phyloP scores from a whole-genome alignment of 2,329 filamentous ascomycete genomes.

The Bertia moriformis region DNA sequence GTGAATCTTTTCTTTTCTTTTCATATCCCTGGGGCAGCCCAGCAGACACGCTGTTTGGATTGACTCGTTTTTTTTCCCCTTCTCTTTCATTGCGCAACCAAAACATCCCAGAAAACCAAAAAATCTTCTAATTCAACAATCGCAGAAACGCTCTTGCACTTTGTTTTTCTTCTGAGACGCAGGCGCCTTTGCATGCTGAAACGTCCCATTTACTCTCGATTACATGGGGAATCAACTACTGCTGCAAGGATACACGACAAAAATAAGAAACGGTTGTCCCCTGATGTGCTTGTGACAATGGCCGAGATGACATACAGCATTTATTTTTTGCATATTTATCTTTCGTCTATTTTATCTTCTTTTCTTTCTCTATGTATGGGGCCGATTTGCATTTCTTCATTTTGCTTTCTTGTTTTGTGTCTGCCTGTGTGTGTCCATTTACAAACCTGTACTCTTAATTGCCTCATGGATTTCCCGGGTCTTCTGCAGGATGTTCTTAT shows the following conservation, averaged over 20 bases:
- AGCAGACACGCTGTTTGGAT: background rate
- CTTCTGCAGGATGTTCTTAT: no score
- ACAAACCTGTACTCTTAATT: no score
- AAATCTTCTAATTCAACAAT: background rate
- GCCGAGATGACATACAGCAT: background rate
- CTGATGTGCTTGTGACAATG: background rate
- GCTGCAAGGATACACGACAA: no score
- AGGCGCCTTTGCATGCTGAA: background rate
- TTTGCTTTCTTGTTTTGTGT: background rate
- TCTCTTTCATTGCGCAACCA: background rate
- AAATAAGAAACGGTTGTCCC: background rate
- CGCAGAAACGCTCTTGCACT: background rate
- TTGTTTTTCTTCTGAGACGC: background rate
- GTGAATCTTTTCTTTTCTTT: no score
- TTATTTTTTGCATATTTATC: background rate
- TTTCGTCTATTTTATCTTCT: background rate
- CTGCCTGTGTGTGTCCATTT: background rate
- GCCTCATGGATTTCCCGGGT: no score
- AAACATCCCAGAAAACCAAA: background rate
- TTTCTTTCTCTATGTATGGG: background rate
- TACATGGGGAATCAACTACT: background rate
- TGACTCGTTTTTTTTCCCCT: background rate
- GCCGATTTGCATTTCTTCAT: background rate
- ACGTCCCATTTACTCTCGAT: background rate
- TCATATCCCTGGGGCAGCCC: constrained; percentile 2